Evolutionary conservation across 108 stramenopile genomes (phyloP), one percentile per base, ranked within the genome.

Genomic region (Schizochytrium sp.): DNA sequence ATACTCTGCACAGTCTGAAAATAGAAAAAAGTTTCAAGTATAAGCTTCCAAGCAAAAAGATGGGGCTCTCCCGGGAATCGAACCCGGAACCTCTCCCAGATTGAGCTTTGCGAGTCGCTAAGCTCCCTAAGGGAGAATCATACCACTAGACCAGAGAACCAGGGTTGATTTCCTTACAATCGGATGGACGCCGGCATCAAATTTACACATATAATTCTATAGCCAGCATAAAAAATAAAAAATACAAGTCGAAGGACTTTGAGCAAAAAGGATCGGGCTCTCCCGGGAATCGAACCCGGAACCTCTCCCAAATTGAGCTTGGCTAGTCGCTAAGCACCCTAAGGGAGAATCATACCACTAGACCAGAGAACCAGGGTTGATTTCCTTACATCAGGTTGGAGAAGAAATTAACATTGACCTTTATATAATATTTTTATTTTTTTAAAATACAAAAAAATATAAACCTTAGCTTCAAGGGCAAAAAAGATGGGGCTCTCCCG

Each of bases 331-430:
- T n/a, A n/a, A n/a, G n/a, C n/a, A 69, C 64, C 64, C 64, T 69
- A 69, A 69, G 64, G 64, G 64, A 69, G 64, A 69, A 69, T 69
- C 64, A 69, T 69, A 69, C 64, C 64, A 69, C 64, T 69, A 69
- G 64, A 69, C 64, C 64, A 69, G 64, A 42, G 64, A 42, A 42
- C 40, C 64, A 69, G 59, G 59, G n/a, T n/a, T n/a, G n/a, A n/a
- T n/a, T n/a, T n/a, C n/a, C n/a, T n/a, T n/a, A 19, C 19, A 60
- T 19, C 17, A 17, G 59, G 1, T 1, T 60, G n/a, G n/a, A n/a
- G 19, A n/a, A 60, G 1, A 60, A 17, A 19, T 17, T 1, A n/a
- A 19, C 59, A 17, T 19, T 0, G 19, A 17, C 17, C 17, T 60
- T 60, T n/a, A 60, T n/a, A 19, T 1, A n/a, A n/a, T n/a, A n/a